Base-by-base conservation (phyloP, 2,329 filamentous ascomycete species). In the Aphanocladium album region DNA sequence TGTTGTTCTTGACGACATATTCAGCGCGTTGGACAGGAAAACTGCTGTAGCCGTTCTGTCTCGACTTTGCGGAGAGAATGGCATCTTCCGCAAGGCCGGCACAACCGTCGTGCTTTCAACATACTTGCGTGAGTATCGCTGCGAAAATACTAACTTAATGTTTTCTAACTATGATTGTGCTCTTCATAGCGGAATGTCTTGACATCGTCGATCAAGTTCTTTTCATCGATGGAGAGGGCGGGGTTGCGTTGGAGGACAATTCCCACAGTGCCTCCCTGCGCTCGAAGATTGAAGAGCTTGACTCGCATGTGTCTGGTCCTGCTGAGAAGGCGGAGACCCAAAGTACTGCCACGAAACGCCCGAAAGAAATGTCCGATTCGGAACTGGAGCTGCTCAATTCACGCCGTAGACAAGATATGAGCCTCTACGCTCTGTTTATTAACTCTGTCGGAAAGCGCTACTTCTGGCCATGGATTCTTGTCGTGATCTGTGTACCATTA, bases 381-480 rank as follows among this genome's bases (percentile, higher is more conserved):
- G 52, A 55, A 17, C 25, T 45, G 7, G 39, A 55, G 25, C 25
- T 55, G 23, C 39, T 55, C 21, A 41, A 41, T 14, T 43, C 52
- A 33, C 52, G 52, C 12, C 37, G 39, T 12, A 27, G 39, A 25
- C 52, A 55, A 25, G 52, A 55, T 17, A 55, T 55, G 39, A 45
- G 52, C n/a, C 52, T 55, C 4, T 55, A 55, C 9, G 39, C 25
- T 9, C 37, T 55, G 3, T 55, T 55, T 16, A 55, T 55, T 16
- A 55, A 55, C 52, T 55, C 52, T 3, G 45, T 55, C 7, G 52
- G 52, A 9, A 55, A 55, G n/a, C 37, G 39, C 37, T 4, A 30
- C 8, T 55, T 55, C 17, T 55, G 37, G 52, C 39, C 52, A 5
- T 55, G 52, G 52, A 55, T 55, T 33, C 52, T 55, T 37, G 52